A percentile compares a stretch with the other conserved stretches of the same genome.
These are phyloP conservation scores for Wickerhamia fluorescens DNA, from an alignment of 805 yeast genomes.

Conservation along the genomic window DNA sequence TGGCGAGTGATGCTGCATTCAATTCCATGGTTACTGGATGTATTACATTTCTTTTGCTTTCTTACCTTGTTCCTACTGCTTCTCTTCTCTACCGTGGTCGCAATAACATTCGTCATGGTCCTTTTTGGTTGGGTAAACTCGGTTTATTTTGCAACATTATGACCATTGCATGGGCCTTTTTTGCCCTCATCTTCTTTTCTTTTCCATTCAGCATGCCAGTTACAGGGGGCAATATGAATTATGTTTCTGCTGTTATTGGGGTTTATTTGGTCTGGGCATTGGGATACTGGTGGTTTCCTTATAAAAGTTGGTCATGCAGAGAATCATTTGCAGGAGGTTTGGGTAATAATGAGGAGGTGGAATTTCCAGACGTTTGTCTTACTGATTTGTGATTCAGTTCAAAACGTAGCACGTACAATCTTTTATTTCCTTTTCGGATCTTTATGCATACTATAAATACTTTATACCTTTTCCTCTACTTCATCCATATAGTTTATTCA, in stretches of 20 bases:
- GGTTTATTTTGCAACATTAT: slow-evolving; percentile 28
- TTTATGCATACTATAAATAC: no score
- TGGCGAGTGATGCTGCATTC: slow-evolving; percentile 34
- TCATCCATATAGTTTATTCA: no score
- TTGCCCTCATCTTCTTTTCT: slow-evolving; percentile 32
- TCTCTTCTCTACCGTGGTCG: slow-evolving; percentile 31
- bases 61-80: slow-evolving; percentile 29
- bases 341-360: slow-evolving; percentile 32
- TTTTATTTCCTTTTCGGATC: no score
- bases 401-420: no score
- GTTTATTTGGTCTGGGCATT: slow-evolving; percentile 27
- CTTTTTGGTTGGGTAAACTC: slow-evolving; percentile 35
- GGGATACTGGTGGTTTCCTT: slow-evolving; percentile 38
- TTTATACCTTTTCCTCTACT: no score
- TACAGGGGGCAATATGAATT: slow-evolving; percentile 21
- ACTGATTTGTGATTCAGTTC: slow-evolving; percentile 20
- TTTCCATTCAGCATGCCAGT: slow-evolving; percentile 29
- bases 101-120: slow-evolving; percentile 32
- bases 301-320: slow-evolving; percentile 30
- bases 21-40: slow-evolving; percentile 34
- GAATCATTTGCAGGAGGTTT: slow-evolving; percentile 37
- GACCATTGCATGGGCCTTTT: slow-evolving; percentile 27
- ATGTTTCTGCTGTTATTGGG: slow-evolving; percentile 19
- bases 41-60: slow-evolving; percentile 31
- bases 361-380: slow-evolving; percentile 38